A percentile compares a stretch with the other conserved stretches of the same genome.
Conservation (phyloP, 495 filamentous ascomycete genomes). For the Neurospora sp. region DNA sequence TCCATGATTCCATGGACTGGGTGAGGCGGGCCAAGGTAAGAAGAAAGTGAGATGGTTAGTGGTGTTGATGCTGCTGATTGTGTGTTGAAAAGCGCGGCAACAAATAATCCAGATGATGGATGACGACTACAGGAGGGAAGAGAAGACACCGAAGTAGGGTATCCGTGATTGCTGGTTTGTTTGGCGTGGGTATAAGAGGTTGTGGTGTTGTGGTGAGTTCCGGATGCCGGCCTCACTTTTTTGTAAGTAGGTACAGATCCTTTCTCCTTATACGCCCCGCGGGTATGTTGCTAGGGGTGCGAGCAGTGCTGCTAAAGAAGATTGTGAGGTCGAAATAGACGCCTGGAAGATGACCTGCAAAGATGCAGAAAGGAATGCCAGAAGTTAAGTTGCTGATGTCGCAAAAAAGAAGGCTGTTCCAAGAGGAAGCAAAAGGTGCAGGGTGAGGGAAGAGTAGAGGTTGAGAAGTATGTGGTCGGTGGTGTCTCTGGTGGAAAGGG, state of each 20-base stretch:
- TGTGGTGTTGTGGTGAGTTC: not conserved
- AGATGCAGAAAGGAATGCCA: not conserved
- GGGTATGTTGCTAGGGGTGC: not conserved
- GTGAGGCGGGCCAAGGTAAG: constrained; percentile 4
- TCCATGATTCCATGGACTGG: constrained; percentile 22
- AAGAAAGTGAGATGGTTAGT: not conserved
- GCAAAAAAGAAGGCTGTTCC: not conserved
- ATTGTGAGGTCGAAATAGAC: not conserved
- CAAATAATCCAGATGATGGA: not conserved
- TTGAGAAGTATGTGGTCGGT: not conserved
- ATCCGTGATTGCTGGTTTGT: not conserved
- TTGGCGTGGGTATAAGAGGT: not conserved
- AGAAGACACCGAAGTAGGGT: not conserved
- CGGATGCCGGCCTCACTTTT: not conserved
- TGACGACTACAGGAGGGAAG: not conserved
- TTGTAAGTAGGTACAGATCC: not conserved
- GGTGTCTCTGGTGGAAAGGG: not conserved
- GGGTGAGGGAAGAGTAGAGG: not conserved
- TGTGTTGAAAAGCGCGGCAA: not conserved
- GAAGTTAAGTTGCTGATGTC: not conserved
- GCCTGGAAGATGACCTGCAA: not conserved
- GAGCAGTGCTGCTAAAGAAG: not conserved
- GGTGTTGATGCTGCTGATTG: not conserved
- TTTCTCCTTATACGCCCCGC: not conserved
- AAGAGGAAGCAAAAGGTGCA: not conserved